Percentiles rank a stretch among this genome's conserved stretches.
These are phyloP conservation scores for Candida smagusa DNA, from an alignment of 1,139 yeast genomes.

Conservation along the genomic window DNA sequence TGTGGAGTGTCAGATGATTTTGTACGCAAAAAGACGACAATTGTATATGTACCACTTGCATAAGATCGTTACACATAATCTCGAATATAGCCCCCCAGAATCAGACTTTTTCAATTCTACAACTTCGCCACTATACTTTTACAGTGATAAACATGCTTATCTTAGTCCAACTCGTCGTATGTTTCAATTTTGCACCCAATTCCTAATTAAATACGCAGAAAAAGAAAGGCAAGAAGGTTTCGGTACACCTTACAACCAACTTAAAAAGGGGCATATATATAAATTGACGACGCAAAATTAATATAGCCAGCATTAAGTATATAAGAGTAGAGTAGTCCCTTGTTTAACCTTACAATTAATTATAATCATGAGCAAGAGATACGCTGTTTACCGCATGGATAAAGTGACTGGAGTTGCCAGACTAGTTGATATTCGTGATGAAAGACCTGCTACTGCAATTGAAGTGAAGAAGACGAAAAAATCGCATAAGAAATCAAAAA, in stretches of 20 bases:
- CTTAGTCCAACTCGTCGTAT: no score
- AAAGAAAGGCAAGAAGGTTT: not conserved
- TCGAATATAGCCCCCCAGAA: no score
- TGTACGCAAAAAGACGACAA: no score
- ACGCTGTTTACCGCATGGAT: constrained; percentile 8
- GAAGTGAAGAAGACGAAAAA: constrained; percentile 2
- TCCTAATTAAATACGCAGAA: no score
- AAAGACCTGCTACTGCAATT: constrained; percentile 1
- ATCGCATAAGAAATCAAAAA: not conserved
- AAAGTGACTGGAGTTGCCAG: constrained; percentile 7
- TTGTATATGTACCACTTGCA: no score
- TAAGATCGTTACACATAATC: no score
- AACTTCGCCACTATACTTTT: no score
- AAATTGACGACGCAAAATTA: not conserved
- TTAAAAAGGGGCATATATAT: not conserved
- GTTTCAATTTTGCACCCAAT: no score
- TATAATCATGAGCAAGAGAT: constrained; percentile 6
- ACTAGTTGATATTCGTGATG: constrained; percentile 5
- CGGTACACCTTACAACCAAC: not conserved
- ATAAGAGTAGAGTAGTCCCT: constrained; percentile 1
- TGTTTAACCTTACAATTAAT: not conserved
- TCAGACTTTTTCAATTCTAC: no score
- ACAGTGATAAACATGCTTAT: no score
- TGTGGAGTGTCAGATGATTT: no score
- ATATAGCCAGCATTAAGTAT: constrained; percentile 1